Percentiles rank a stretch among this genome's conserved stretches.
Conservation (phyloP, 768 basidiomycete species). For the Boletales sp. region DNA sequence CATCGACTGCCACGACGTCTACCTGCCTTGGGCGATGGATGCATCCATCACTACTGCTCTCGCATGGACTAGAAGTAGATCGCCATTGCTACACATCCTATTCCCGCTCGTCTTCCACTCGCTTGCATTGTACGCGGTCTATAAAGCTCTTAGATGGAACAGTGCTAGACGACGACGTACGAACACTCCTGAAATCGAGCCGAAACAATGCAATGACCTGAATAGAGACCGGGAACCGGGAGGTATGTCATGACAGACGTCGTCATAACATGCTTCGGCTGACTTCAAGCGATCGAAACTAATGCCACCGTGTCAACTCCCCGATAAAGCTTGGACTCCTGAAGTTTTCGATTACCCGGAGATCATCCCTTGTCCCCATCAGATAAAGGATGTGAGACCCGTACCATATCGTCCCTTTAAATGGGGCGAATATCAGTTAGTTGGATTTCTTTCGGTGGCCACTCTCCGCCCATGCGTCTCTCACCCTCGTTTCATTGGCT, state of each 20-base stretch:
- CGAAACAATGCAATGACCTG: background rate
- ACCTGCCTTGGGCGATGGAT: slow-evolving; percentile 1
- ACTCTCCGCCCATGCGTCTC: background rate
- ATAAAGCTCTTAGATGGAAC: slow-evolving; percentile 9
- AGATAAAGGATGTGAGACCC: slow-evolving; percentile 47
- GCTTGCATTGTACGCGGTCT: slow-evolving; percentile 14
- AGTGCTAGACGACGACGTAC: background rate
- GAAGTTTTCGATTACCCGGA: slow-evolving; percentile 50
- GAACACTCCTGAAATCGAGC: background rate
- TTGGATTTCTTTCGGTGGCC: slow-evolving; percentile 2
- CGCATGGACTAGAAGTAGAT: background rate
- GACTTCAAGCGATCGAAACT: no score
- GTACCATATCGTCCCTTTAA: slow-evolving; percentile 70
- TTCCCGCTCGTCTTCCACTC: slow-evolving; percentile 14
- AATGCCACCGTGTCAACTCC: background rate
- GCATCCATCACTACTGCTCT: slow-evolving; percentile 3
- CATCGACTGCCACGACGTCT: background rate
- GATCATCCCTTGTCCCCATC: slow-evolving; percentile 39
- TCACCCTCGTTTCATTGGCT: background rate
- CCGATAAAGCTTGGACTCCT: slow-evolving; percentile 46
- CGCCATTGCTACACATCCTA: slow-evolving; percentile 1
- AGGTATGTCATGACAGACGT: slow-evolving; percentile 10
- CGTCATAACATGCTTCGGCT: no score
- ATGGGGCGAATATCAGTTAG: slow-evolving; percentile 66
- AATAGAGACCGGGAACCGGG: slow-evolving; percentile 26